Evolutionary conservation across 169 alveolate genomes (phyloP).

Genomic region (Plasmodium relictum): DNA sequence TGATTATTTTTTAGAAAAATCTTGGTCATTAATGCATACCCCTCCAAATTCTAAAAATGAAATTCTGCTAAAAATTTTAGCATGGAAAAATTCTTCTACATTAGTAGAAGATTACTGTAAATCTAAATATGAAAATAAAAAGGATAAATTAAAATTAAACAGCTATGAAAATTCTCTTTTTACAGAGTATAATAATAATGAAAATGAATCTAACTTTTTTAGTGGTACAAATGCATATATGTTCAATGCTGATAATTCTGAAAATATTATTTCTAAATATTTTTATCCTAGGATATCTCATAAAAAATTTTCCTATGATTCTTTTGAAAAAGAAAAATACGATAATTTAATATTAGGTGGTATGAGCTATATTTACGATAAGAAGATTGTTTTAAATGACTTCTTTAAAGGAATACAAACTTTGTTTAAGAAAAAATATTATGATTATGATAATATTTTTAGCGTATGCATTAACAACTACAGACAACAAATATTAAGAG

Average conservation of each 20-base stretch:
- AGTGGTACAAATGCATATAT: constrained; percentile 11
- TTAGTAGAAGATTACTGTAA: constrained; percentile 69
- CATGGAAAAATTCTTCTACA: constrained; percentile 72
- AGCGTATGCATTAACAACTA: constrained; percentile 76
- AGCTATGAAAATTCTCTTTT: constrained; percentile 54
- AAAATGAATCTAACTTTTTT: constrained; percentile 36
- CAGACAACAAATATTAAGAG: constrained; percentile 77
- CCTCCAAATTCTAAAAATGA: constrained; percentile 77
- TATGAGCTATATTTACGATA: constrained; percentile 73
- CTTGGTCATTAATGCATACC: constrained; percentile 80
- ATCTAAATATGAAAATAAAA: constrained; percentile 63
- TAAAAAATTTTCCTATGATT: constrained; percentile 72
- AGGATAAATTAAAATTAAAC: constrained; percentile 66
- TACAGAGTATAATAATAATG: constrained; percentile 1
- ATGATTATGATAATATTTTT: constrained; percentile 70
- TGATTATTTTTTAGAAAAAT: constrained; percentile 78
- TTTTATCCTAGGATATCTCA: constrained; percentile 76
- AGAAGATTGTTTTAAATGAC: constrained; percentile 66
- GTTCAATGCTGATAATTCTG: constrained; percentile 55
- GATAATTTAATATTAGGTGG: constrained; percentile 76
- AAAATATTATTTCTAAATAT: constrained; percentile 72
- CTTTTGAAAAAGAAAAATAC: constrained; percentile 70
- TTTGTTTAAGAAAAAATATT: constrained; percentile 51
- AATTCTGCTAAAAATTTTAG: constrained; percentile 64
- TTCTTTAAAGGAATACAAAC: constrained; percentile 71